Base-by-base conservation (phyloP, 1,284 basidiomycete species). In the Rhodotorula sp. region DNA sequence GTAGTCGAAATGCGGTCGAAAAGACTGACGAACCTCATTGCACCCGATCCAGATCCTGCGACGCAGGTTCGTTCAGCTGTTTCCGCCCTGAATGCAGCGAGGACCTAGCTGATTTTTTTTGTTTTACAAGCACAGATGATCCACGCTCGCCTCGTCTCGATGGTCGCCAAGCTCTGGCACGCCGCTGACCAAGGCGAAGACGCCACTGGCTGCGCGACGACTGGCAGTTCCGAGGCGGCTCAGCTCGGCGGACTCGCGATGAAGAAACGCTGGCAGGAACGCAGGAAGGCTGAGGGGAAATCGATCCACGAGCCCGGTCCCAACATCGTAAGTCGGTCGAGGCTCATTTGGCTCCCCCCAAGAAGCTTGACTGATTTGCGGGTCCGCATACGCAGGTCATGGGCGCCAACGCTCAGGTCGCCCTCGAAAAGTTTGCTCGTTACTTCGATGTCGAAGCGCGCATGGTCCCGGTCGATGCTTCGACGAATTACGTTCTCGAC, bases 201-300 rank as follows among this genome's bases (percentile, higher is more conserved):
- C 66, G 90, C 91, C 0, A 87, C 94, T 66, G 93, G 93, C 12
- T 95, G 94, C 0, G 93, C 95, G 0, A 96, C 94, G 4, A 95
- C 94, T 1, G 95, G 95, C 12, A 93, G 91, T 0, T 94, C 92
- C 4, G 92, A 83, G 70, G 82, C 81, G 6, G 80, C 95, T 49
- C 78, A 78, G 61, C 66, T 74, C 30, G 75, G 68, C 24, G 94
- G 93, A 57, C 86, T 98, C 29, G 92, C 95, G 24, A 91, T 97
- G 87, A 98, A 98, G 83, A 90, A 89, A 78, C 85, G 88, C 60
- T 97, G 95, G 95, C 94, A 97, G 81, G 88, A 87, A 73, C 88
- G 87, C 79, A 89, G 90, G 81, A 94, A 93, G 82, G 89, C 87
- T 1, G 87, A 86, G 1, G 94, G 94, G 53, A 93, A 93, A 81